Evolutionary conservation across 305 asterid species (phyloP).

Genomic region (Andrographis paniculata): DNA sequence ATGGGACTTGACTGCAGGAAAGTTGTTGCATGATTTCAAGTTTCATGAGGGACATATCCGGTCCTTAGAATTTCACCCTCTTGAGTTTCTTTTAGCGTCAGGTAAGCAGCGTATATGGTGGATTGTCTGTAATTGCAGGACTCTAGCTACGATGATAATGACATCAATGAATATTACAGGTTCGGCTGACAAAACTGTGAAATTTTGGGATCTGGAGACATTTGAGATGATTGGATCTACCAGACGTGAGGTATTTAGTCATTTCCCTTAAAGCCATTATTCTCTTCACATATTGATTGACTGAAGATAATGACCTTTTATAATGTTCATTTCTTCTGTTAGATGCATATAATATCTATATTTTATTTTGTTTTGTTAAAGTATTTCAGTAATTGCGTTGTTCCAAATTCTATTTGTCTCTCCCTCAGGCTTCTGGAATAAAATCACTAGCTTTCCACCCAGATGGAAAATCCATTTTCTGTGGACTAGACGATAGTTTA

Average conservation of each 20-base stretch:
- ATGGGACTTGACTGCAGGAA: constrained; percentile 99
- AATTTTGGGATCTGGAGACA: constrained; percentile 99
- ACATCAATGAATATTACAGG: constrained; percentile 40
- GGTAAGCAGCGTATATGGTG: constrained; percentile 36
- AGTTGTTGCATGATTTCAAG: constrained; percentile 91
- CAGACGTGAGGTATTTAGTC: constrained; percentile 64
- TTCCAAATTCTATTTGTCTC: constrained; percentile 20
- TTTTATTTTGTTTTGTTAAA: too few species aligned
- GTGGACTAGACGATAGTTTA: constrained; percentile 88
- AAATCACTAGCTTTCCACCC: constrained; percentile 85
- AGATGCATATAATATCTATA: too few species aligned
- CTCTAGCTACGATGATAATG: too few species aligned
- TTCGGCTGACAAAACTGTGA: constrained; percentile 93
- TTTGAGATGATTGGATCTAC: constrained; percentile 99
- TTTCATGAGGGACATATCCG: constrained; percentile 93
- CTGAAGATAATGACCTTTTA: constrained; percentile 1
- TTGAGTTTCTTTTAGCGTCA: constrained; percentile 92
- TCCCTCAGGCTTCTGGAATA: constrained; percentile 73
- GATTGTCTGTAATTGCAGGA: constrained; percentile 4
- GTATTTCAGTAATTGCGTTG: constrained; percentile 7
- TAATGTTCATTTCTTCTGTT: constrained; percentile 3
- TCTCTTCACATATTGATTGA: neutral
- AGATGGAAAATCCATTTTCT: constrained; percentile 84
- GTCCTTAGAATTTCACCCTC: constrained; percentile 90
- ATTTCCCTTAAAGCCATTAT: constrained; percentile 14